Conservation (phyloP, 345 rosid species). For the Moricandia moricandioides region DNA sequence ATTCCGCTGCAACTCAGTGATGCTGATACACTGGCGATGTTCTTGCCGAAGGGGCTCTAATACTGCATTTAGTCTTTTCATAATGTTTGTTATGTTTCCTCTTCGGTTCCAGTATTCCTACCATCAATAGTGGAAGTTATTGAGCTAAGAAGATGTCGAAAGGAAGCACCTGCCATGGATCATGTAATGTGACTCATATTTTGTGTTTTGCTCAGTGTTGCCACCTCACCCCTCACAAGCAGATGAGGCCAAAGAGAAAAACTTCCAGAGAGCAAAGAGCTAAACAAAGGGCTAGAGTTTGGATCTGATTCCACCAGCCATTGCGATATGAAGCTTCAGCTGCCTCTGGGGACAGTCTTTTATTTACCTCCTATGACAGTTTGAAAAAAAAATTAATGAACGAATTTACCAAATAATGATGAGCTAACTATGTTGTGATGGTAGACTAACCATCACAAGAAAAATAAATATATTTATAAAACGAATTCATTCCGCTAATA, state of each 20-base stretch:
- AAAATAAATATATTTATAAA: neutral
- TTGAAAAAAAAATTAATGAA: neutral
- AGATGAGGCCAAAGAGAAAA: slow-evolving; percentile 70
- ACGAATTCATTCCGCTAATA: neutral
- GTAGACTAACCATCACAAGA: neutral
- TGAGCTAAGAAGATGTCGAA: slow-evolving; percentile 78
- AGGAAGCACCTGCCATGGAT: slow-evolving; percentile 92
- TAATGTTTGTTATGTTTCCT: slow-evolving; percentile 51
- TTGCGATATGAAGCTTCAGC: slow-evolving; percentile 78
- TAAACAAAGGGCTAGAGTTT: too few relatives aligned
- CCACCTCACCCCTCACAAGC: slow-evolving; percentile 52
- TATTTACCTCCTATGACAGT: slow-evolving; percentile 67
- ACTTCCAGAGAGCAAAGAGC: slow-evolving; percentile 44
- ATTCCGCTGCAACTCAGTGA: slow-evolving; percentile 78
- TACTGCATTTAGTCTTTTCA: slow-evolving; percentile 65
- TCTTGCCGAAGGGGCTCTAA: slow-evolving; percentile 91
- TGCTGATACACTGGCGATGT: slow-evolving; percentile 77
- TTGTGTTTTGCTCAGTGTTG: slow-evolving; percentile 64
- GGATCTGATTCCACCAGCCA: slow-evolving; percentile 80
- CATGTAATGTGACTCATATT: slow-evolving; percentile 82
- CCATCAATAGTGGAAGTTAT: slow-evolving; percentile 36
- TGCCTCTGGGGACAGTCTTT: slow-evolving; percentile 72
- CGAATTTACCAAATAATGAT: too few relatives aligned
- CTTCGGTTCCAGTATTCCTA: slow-evolving; percentile 40
- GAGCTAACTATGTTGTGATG: neutral